phyloP scores from a whole-genome alignment of 2,329 filamentous ascomycete species.

The Plectosphaerella sp. region DNA sequence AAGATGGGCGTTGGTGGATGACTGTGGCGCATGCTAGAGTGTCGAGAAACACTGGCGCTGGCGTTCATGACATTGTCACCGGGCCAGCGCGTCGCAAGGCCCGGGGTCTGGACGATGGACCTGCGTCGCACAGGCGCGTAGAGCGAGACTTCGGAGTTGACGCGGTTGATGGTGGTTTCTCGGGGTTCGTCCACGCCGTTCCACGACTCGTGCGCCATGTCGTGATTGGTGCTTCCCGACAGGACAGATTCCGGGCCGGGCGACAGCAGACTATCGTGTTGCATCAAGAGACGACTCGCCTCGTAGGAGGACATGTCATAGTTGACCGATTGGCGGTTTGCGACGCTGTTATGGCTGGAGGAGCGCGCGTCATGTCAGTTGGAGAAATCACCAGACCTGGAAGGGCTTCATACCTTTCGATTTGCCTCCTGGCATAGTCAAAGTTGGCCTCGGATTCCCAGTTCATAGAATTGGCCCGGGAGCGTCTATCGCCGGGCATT shows the following conservation, averaged over 20 bases:
- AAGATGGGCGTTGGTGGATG: slow-evolving; percentile 27
- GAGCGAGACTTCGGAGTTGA: slow-evolving; percentile 43
- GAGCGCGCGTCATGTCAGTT: slow-evolving; percentile 6
- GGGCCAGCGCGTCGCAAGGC: slow-evolving; percentile 39
- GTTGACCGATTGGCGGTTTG: slow-evolving; percentile 33
- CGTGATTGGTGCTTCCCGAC: slow-evolving; percentile 27
- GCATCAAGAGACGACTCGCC: slow-evolving; percentile 36
- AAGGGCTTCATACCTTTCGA: slow-evolving; percentile 9
- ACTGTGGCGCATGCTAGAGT: slow-evolving; percentile 31
- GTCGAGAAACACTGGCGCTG: slow-evolving; percentile 10
- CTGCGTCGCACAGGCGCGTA: slow-evolving; percentile 43
- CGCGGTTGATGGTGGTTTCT: slow-evolving; percentile 23
- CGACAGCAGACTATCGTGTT: slow-evolving; percentile 29
- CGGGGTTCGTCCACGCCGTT: not conserved
- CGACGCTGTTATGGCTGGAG: slow-evolving; percentile 24
- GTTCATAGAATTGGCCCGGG: slow-evolving; percentile 13
- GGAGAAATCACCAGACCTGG: not conserved
- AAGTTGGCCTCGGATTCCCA: slow-evolving; percentile 10
- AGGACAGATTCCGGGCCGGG: slow-evolving; percentile 19
- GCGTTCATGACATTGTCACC: slow-evolving; percentile 4
- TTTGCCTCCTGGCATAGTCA: slow-evolving; percentile 12
- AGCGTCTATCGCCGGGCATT: slow-evolving; percentile 8
- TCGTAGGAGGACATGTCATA: slow-evolving; percentile 41
- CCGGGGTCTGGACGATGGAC: slow-evolving; percentile 43
- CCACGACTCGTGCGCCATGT: not conserved